These are phyloP conservation scores for Globisporangium heterothallicum DNA, from an alignment of 352 stramenopile species.

Conservation along the genomic window DNA sequence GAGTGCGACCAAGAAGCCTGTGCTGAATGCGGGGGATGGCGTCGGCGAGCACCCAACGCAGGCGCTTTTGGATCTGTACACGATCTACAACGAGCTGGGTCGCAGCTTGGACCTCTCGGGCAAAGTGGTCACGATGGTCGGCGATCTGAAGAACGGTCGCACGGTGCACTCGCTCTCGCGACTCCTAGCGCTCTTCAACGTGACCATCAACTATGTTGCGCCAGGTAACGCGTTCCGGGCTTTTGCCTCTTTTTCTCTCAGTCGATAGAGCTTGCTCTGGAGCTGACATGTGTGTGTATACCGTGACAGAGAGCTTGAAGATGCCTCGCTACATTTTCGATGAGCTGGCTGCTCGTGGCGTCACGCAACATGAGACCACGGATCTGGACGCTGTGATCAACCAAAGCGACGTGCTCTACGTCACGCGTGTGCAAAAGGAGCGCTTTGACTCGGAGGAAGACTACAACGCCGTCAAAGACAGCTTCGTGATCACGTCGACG, in stretches of 20 bases:
- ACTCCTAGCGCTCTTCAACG: conserved; percentile 90
- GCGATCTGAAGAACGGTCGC: conserved; percentile 98
- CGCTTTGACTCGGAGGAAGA: conserved; percentile 92
- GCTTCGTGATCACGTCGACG: conserved; percentile 68
- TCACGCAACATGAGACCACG: conserved; percentile 84
- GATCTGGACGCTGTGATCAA: conserved; percentile 86
- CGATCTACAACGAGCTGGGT: conserved; percentile 89
- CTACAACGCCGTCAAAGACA: conserved; percentile 94
- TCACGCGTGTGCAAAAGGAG: conserved; percentile 98
- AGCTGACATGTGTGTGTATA: background rate
- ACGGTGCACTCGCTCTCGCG: conserved; percentile 98
- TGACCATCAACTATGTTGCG: conserved; percentile 91
- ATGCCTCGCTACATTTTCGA: conserved; percentile 83
- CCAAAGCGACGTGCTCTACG: conserved; percentile 96
- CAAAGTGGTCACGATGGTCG: conserved; percentile 95
- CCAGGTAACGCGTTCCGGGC: too few relatives aligned
- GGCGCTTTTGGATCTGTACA: conserved; percentile 98
- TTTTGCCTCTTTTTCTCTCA: background rate
- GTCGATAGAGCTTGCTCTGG: background rate
- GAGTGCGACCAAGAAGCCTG: conserved; percentile 80
- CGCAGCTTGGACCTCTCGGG: conserved; percentile 47
- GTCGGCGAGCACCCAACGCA: conserved; percentile 98
- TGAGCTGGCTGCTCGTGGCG: conserved; percentile 52
- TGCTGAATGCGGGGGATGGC: conserved; percentile 95
- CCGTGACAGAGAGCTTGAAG: conserved; percentile 50